Base-by-base conservation (phyloP, 2,329 filamentous ascomycete species). In the Biscogniauxia marginata region DNA sequence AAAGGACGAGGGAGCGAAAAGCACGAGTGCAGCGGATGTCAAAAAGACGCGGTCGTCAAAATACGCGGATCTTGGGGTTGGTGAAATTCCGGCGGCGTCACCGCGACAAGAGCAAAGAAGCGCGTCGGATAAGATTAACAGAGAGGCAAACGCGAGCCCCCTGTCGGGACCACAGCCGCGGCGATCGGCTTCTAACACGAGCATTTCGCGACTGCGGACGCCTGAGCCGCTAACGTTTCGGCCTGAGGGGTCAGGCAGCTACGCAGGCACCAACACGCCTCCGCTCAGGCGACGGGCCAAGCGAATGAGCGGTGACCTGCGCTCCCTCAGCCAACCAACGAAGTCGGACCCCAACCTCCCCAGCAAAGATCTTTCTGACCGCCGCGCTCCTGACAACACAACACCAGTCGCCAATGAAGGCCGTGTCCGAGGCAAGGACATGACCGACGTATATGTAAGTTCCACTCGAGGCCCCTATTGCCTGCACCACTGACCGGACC, bases 381-480 rank as follows among this genome's bases (percentile, higher is more conserved):
- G 64, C 63, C 63, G 57, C 23, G 53, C 46, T 54, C 56, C 55
- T n/a, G 63, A 68, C 54, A 72, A 59, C 62, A 71, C 70, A 64
- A 88, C 88, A 71, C 90, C 91, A 68, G 82, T 91, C 75, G 89
- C 88, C 75, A 92, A 93, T 78, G 91, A 92, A 82, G 89, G 90
- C 79, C 92, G 91, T 77, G 87, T 85, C 77, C 90, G 90, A 73
- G 79, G 88, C 71, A 88, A 86, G 79, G 89, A 87, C 77, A 96
- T 96, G 91, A 83, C 90, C 74, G 91, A 96, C 81, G 88, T 96
- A 78, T 96, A 90, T 79, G 92, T 96, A 84, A 88, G 91, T 89
- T 53, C 39, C 22, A 18, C 20, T 19, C 7, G 11, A 65, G 64
- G 56, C 59, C 61, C 57, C 61, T 53, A 58, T 58, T 56, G 50